phyloP scores from a whole-genome alignment of 306 rosid species.

The Alnus glutinosa region DNA sequence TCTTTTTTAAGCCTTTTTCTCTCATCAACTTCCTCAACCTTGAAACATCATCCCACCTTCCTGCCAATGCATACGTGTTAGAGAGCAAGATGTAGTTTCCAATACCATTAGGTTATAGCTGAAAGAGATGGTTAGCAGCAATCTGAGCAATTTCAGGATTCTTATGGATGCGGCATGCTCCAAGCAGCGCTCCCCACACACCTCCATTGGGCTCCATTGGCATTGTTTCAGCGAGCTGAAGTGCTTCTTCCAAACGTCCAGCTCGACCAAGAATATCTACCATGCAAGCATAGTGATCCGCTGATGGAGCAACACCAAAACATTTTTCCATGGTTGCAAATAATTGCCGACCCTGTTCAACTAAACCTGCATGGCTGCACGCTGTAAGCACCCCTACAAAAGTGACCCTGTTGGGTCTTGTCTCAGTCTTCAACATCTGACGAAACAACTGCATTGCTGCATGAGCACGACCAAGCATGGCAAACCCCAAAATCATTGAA shows the following conservation, averaged over 20 bases:
- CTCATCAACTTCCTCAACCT: conserved; percentile 65
- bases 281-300: conserved; percentile 78
- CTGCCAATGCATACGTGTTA: conserved; percentile 64
- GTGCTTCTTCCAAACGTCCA: conserved; percentile 75
- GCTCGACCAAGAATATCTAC: conserved; percentile 80
- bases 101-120: conserved; percentile 64
- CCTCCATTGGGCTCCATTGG: conserved; percentile 60
- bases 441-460: conserved; percentile 63
- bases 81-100: conserved; percentile 79
- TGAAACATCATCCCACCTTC: conserved; percentile 76
- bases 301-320: conserved; percentile 54
- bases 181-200: conserved; percentile 95
- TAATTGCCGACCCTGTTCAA: conserved; percentile 69
- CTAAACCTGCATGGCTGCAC: conserved; percentile 73
- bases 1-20: conserved; percentile 57
- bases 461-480: conserved; percentile 61
- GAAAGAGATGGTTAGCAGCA: conserved; percentile 66
- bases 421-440: conserved; percentile 69
- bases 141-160: conserved; percentile 66
- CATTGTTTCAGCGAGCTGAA: conserved; percentile 60
- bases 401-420: conserved; percentile 68
- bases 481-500: conserved; percentile 84
- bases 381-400: conserved; percentile 77
- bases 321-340: conserved; percentile 64
- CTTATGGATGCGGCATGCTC: conserved; percentile 68